A percentile compares a stretch with the other conserved stretches of the same genome.
Conservation (phyloP, 2,329 filamentous ascomycete species). For the Colletotrichum lindemuthianum region DNA sequence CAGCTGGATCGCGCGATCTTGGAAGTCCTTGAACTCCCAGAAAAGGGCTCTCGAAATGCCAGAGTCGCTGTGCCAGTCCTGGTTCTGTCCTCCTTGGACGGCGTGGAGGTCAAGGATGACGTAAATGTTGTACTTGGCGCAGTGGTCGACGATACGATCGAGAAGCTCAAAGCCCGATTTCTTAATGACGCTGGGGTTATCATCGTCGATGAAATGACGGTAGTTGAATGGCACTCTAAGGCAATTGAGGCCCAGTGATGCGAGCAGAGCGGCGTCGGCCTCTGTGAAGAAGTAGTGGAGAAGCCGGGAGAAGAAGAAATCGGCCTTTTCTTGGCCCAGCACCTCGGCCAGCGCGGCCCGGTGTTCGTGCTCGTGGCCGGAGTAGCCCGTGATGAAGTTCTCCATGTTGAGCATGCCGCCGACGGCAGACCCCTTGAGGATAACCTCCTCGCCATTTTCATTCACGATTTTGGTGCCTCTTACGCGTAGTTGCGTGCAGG, state of each 20-base stretch:
- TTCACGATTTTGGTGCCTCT: constrained; percentile 54
- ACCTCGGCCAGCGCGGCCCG: constrained; percentile 62
- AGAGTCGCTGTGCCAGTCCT: constrained; percentile 58
- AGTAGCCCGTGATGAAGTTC: constrained; percentile 72
- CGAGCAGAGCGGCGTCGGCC: constrained; percentile 66
- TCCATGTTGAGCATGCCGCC: constrained; percentile 59
- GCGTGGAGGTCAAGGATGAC: constrained; percentile 57
- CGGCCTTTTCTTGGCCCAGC: constrained; percentile 65
- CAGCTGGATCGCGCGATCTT: constrained; percentile 55
- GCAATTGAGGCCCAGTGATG: constrained; percentile 65
- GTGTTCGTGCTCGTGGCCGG: constrained; percentile 68
- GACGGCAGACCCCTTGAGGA: constrained; percentile 51
- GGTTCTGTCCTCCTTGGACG: constrained; percentile 57
- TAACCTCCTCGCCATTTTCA: constrained; percentile 52
- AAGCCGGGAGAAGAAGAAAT: constrained; percentile 69
- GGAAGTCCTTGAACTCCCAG: constrained; percentile 58
- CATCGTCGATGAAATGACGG: constrained; percentile 63
- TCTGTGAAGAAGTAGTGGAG: constrained; percentile 69
- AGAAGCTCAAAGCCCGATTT: constrained; percentile 58
- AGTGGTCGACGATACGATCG: constrained; percentile 59
- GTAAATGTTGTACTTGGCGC: constrained; percentile 53
- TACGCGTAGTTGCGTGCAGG: constrained; percentile 44
- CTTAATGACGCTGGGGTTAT: constrained; percentile 59
- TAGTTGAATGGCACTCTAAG: constrained; percentile 71
- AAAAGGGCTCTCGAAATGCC: constrained; percentile 51